Evolutionary conservation across 768 basidiomycete genomes (phyloP), one percentile per base, ranked within the genome.

Genomic region (Cubamyces lactineus): DNA sequence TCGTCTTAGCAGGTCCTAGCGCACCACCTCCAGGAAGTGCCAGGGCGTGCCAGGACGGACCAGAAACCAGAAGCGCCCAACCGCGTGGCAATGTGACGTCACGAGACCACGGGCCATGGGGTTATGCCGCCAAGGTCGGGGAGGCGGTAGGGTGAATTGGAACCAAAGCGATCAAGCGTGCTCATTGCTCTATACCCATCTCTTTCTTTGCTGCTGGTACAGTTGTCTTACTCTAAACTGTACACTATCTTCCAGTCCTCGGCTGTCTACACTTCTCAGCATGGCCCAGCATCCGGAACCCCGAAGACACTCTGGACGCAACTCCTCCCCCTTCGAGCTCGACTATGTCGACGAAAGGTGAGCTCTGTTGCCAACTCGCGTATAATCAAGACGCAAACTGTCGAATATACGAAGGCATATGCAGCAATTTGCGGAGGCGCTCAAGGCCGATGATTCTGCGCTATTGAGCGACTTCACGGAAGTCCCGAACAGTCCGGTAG

Each of bases 321-420:
- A 24, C 5, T 39, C 50, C 11, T 50, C 64, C 19, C 64, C 64
- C 15, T 76, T 91, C 53, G 71, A 79, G 38, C 72, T 76, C 42
- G 80, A 88, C 70, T 93, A 86, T 73, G 80, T 91, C 12, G 81
- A 93, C 66, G 88, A 92, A 72, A 78, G 80, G 93, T 94, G 67
- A 21, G 62, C 62, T 13, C 45, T 52, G 24, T 23, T 38, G 7
- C 52, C 49, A 30, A 26, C 38, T 46, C 17, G 7, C 52, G 24
- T 23, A 42, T 34, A 21, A 58, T 81, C 81, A 13, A 80, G 82
- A 66, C 41, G n/a, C 53, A 24, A 19, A 45, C 30, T n/a, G 5
- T 5, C 34, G 9, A 9, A 11, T 11, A 5, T 9, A 12, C 11
- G 17, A 39, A 88, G 85, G 19, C 86, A 88, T 67, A 86, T 96